Evolutionary conservation across 805 yeast genomes (phyloP).

Genomic region (Candida berthetii): DNA sequence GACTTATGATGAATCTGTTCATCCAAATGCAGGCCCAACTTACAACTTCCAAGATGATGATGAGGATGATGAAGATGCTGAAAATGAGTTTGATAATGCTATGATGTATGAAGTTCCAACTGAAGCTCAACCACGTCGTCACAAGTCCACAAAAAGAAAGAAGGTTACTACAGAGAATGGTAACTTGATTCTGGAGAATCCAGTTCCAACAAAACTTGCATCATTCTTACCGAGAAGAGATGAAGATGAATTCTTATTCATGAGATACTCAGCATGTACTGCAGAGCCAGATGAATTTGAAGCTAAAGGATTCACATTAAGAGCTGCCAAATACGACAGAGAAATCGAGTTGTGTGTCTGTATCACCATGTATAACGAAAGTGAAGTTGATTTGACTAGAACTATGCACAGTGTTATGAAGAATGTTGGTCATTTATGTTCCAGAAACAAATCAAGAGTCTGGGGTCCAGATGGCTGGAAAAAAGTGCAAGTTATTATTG

Average conservation of each 20-base stretch:
- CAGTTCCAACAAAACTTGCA: conserved; percentile 84
- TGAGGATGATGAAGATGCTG: conserved; percentile 9
- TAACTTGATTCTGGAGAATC: conserved; percentile 85
- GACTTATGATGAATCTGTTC: conserved; percentile 29
- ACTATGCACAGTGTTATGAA: conserved; percentile 93
- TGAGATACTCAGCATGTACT: conserved; percentile 97
- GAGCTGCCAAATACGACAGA: conserved; percentile 82
- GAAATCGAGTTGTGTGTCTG: conserved; percentile 91
- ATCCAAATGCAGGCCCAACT: not conserved
- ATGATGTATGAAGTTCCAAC: conserved; percentile 34
- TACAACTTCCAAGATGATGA: conserved; percentile 4
- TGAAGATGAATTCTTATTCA: conserved; percentile 88
- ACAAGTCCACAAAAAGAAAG: conserved; percentile 62
- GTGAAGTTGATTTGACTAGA: conserved; percentile 81
- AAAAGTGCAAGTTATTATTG: conserved; percentile 85
- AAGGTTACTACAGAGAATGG: conserved; percentile 75
- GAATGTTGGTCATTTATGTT: conserved; percentile 82
- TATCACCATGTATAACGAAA: conserved; percentile 97
- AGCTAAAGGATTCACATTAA: conserved; percentile 72
- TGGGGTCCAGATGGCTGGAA: conserved; percentile 99
- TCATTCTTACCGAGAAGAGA: conserved; percentile 83
- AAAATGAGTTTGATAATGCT: conserved; percentile 35
- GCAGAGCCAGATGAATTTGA: conserved; percentile 85
- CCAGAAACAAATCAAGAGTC: conserved; percentile 71
- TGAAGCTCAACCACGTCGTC: conserved; percentile 46